Evolutionary conservation across 2,329 filamentous ascomycete species (phyloP), one percentile per base, ranked within the genome.

Genomic region (Aspergillus vadensis): DNA sequence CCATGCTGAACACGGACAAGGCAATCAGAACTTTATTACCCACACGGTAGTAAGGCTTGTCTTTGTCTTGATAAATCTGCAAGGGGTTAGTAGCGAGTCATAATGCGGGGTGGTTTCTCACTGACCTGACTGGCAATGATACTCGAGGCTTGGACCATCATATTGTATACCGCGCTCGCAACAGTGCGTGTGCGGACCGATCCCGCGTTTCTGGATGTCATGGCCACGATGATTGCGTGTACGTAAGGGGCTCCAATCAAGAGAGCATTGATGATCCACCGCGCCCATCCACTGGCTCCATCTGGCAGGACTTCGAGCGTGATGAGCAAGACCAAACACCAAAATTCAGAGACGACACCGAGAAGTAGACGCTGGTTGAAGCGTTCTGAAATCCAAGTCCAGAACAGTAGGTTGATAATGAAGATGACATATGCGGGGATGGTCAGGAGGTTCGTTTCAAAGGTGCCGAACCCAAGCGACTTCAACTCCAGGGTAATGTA

Each of bases 401-500:
- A 79, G 2, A 77, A 70, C 15, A 87, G 69, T 73, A 87, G 81
- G 48, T 85, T 84, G 51, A 85, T 58, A 61, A 87, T 86, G 69
- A 86, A 85, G 1, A 87, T 72, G 0, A 77, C 79, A 15, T 83
- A 83, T 0, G 84, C 81, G 0, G 85, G 85, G 14, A 88, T 87
- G 1, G 85, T 85, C 21, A 90, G 80, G 62, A 90, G 77, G 65
- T 88, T 90, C 27, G 82, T 83, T 32, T 85, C 74, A 68, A 89
- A 84, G 1, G 84, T 85, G 52, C 74, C 74, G 74, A 87, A 88
- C 12, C 80, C 85, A 4, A 88, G 75, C 2, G 82, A 78, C 63
- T 82, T 83, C 1, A 83, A 66, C 53, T 77, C 67, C 10, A 80
- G 65, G 17, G 75, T 78, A 55, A 80, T 71, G 44, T 80, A 80